phyloP scores from a whole-genome alignment of 768 basidiomycete species.

The Mycena latifolia region DNA sequence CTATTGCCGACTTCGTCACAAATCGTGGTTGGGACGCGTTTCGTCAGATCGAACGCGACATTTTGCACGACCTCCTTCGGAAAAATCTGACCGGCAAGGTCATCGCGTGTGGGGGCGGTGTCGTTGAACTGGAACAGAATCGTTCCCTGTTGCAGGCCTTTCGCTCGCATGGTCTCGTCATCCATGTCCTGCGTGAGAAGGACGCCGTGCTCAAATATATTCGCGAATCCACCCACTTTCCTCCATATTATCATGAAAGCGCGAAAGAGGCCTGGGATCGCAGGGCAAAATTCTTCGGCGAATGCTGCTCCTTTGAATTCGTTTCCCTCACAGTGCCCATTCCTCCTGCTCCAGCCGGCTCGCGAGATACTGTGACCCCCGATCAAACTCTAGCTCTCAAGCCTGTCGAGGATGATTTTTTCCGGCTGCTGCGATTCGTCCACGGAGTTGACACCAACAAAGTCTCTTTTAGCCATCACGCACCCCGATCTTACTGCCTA shows the following conservation, averaged over 20 bases:
- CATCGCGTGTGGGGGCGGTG: slow-evolving; percentile 82
- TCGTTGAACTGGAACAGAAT: slow-evolving; percentile 78
- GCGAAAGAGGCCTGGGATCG: slow-evolving; percentile 75
- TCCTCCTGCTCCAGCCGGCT: slow-evolving; percentile 36
- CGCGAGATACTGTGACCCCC: slow-evolving; percentile 31
- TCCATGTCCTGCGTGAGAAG: slow-evolving; percentile 80
- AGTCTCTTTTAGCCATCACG: slow-evolving; percentile 48
- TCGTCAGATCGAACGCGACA: slow-evolving; percentile 73
- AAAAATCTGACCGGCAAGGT: slow-evolving; percentile 65
- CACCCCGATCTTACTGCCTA: slow-evolving; percentile 75
- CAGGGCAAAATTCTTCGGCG: slow-evolving; percentile 72
- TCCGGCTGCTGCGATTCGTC: slow-evolving; percentile 79
- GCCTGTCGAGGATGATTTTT: slow-evolving; percentile 63
- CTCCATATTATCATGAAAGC: slow-evolving; percentile 69
- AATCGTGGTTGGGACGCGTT: slow-evolving; percentile 78
- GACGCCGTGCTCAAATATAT: slow-evolving; percentile 78
- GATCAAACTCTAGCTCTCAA: slow-evolving; percentile 40
- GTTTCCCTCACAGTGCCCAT: slow-evolving; percentile 63
- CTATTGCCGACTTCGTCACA: slow-evolving; percentile 69
- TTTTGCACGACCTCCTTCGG: slow-evolving; percentile 67
- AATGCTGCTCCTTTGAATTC: slow-evolving; percentile 77
- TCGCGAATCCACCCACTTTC: slow-evolving; percentile 45
- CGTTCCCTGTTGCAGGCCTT: slow-evolving; percentile 68
- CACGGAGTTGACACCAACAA: slow-evolving; percentile 69
- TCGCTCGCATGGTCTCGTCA: slow-evolving; percentile 66